Conservation (phyloP, 2,329 filamentous ascomycete species). For the Penicillium sp. region DNA sequence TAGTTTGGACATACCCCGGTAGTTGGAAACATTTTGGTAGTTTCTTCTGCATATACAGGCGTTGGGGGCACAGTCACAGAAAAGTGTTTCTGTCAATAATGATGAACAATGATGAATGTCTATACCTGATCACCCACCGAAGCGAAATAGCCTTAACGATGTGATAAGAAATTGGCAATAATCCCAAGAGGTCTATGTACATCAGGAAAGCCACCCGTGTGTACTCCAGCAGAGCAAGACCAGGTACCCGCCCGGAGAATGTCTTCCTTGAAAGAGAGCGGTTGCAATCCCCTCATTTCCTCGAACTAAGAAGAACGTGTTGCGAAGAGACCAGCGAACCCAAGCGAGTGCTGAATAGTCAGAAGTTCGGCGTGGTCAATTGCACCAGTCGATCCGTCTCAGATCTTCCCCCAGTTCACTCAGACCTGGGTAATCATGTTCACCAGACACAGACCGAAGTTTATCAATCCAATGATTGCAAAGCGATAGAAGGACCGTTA, state of each 20-base stretch:
- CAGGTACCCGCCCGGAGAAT: constrained; percentile 21
- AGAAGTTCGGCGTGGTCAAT: not conserved
- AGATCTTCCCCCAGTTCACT: constrained; percentile 12
- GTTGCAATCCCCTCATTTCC: constrained; percentile 3
- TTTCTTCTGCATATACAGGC: constrained; percentile 22
- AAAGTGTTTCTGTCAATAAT: constrained; percentile 21
- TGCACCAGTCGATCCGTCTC: constrained; percentile 10
- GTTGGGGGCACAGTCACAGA: constrained; percentile 19
- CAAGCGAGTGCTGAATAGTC: too few relatives aligned
- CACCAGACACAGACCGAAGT: constrained; percentile 18
- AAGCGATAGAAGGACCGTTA: constrained; percentile 16
- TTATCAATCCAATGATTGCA: constrained; percentile 17
- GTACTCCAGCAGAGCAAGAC: constrained; percentile 13
- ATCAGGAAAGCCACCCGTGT: constrained; percentile 11
- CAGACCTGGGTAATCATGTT: constrained; percentile 9
- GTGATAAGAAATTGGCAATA: constrained; percentile 10
- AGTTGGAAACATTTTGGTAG: not conserved
- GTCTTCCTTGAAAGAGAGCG: constrained; percentile 11
- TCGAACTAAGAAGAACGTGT: too few relatives aligned
- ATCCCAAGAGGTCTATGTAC: constrained; percentile 25
- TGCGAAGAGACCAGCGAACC: too few relatives aligned
- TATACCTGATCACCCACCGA: constrained; percentile 18
- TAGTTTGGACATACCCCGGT: constrained; percentile 14
- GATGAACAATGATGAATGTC: constrained; percentile 27
- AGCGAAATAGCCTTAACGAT: constrained; percentile 8